Base-by-base conservation (phyloP, 2,329 filamentous ascomycete genomes). In the Sporothrix globosa region DNA sequence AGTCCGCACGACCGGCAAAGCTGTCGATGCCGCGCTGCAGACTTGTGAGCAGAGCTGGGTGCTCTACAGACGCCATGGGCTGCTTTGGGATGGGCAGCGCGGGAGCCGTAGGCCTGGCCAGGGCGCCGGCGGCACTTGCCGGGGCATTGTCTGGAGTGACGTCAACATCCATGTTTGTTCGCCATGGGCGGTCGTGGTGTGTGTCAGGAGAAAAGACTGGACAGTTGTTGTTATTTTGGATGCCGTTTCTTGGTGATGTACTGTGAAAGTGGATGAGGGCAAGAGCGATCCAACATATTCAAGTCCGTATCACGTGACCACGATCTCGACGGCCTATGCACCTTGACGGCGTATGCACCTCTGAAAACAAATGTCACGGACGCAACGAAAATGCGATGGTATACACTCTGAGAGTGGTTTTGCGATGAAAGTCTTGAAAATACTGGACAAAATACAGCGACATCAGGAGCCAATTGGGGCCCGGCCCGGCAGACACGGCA, bases 41-140 rank as follows among this genome's bases (percentile, higher is more conserved):
- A 68, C 82, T 77, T 58, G 78, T 77, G 67, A 83, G 73, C 30
- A 82, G 76, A 71, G 81, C 79, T 2, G 82, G 82, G 72, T 84
- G 82, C 74, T 84, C 82, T 30, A 84, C 77, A 2, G 81, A 82
- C 3, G 80, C 76, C 52, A 84, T 78, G 67, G 78, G 78, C 54
- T 79, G 77, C 10, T 77, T 71, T 7, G 81, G 80, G 17, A 83
- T 77, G 1, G 79, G 75, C 66, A 80, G 80, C 67, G 73, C 74
- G 0, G 81, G 81, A 11, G 82, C 81, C 17, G 63, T 66, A 9
- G 58, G 11, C 13, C 21, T 63, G 39, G 58, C 5, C 4, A 39
- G 17, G 21, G 13, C 13, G 39, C 10, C 58, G 7, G 11, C 58
- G 41, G 58, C 58, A 63, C 58, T 46, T 7, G 58, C 58, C 21